phyloP scores from a whole-genome alignment of 75 land plant species.

The Selaginella moellendorffii region DNA sequence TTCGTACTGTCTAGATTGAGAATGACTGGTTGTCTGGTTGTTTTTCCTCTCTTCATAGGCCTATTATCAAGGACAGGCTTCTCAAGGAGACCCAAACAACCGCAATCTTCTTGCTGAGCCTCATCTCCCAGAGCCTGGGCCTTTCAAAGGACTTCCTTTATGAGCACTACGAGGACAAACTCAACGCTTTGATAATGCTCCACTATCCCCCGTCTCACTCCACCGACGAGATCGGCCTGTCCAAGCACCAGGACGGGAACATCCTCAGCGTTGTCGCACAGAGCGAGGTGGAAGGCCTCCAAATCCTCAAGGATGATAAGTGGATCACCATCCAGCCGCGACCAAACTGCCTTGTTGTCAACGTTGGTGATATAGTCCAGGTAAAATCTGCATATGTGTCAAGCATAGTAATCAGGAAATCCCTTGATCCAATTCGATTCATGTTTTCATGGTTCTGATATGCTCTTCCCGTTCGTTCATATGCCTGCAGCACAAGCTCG shows the following conservation, averaged over 20 bases:
- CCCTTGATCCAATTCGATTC: too few species aligned
- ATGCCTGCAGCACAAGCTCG: too few species aligned
- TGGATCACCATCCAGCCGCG: conserved; percentile 34
- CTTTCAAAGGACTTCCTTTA: conserved; percentile 19
- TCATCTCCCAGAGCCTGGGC: conserved; percentile 53
- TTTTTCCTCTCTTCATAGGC: too few species aligned
- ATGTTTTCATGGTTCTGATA: too few species aligned
- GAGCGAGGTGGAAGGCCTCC: conserved; percentile 41
- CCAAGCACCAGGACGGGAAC: not conserved
- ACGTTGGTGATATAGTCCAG: conserved; percentile 53
- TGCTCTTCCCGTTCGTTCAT: too few species aligned
- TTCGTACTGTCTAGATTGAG: not conserved
- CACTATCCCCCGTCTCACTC: conserved; percentile 13
- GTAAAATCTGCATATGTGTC: conserved; percentile 13
- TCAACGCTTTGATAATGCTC: conserved; percentile 2
- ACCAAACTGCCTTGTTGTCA: conserved; percentile 33
- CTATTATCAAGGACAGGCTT: conserved; percentile 18
- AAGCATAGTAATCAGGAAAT: too few species aligned
- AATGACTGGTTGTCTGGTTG: too few species aligned
- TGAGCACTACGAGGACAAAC: conserved; percentile 8
- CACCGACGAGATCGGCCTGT: conserved; percentile 14
- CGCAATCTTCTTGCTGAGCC: conserved; percentile 24
- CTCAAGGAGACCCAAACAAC: conserved; percentile 37
- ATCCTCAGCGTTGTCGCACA: conserved; percentile 13
- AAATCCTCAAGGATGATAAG: conserved; percentile 28